phyloP scores from a whole-genome alignment of 2,329 filamentous ascomycete genomes.

The Clathrospora elynae region DNA sequence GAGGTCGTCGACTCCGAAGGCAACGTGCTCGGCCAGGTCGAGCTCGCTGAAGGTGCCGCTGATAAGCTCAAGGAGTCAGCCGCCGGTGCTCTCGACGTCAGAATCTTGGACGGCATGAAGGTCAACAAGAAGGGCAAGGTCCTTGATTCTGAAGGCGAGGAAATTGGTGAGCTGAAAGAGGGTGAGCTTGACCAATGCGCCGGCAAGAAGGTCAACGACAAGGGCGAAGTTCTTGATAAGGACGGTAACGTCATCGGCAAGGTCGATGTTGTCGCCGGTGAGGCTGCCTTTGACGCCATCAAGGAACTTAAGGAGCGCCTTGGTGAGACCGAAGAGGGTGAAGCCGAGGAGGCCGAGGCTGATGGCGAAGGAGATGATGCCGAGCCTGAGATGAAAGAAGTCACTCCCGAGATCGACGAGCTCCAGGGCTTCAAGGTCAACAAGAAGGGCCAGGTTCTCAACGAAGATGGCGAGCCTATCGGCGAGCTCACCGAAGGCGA shows the following conservation, averaged over 20 bases:
- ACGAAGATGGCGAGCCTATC: constrained; percentile 60
- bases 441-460: constrained; percentile 61
- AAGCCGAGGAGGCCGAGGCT: background rate
- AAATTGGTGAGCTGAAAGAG: constrained; percentile 57
- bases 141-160: constrained; percentile 57
- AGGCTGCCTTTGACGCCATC: constrained; percentile 58
- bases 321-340: constrained; percentile 46
- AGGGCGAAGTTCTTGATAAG: constrained; percentile 58
- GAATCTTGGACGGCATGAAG: constrained; percentile 59
- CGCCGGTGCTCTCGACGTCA: constrained; percentile 50
- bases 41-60: constrained; percentile 56
- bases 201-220: constrained; percentile 57
- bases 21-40: constrained; percentile 57
- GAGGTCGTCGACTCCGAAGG: constrained; percentile 58
- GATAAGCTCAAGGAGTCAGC: constrained; percentile 54
- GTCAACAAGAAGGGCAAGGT: constrained; percentile 64
- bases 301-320: constrained; percentile 53
- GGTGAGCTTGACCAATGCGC: constrained; percentile 52
- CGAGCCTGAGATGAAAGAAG: constrained; percentile 50
- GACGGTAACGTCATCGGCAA: constrained; percentile 57
- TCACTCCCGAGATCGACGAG: constrained; percentile 53
- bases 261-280: constrained; percentile 55
- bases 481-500: constrained; percentile 63
- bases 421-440: constrained; percentile 62
- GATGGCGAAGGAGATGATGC: constrained; percentile 9